A percentile compares a stretch with the other conserved stretches of the same genome.
Conservation (phyloP, 2,329 filamentous ascomycete species). For the Stromatinia cepivora region DNA sequence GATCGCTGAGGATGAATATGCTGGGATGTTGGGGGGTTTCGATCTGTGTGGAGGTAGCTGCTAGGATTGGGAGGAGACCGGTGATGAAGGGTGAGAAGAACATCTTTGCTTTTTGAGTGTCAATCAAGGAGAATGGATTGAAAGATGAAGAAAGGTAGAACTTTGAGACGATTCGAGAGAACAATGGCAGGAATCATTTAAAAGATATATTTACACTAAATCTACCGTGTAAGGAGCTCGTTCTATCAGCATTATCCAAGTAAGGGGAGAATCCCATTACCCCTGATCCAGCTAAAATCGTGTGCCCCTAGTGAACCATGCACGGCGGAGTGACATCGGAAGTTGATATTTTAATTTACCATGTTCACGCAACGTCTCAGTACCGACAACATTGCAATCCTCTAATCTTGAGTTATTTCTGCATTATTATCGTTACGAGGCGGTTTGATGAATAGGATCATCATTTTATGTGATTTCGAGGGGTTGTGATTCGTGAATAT, state of each 20-base stretch:
- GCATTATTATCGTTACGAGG: not conserved
- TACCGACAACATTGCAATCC: not conserved
- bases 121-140: not conserved
- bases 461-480: not conserved
- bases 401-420: not conserved
- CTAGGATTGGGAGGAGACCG: constrained; percentile 15
- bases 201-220: not conserved
- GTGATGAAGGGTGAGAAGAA: constrained; percentile 22
- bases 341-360: constrained; percentile 20
- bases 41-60: constrained; percentile 19
- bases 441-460: not conserved
- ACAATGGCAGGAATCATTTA: not conserved
- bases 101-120: constrained; percentile 1
- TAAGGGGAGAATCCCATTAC: not conserved
- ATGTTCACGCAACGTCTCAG: not conserved
- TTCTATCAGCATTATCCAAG: not conserved
- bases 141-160: not conserved
- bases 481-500: constrained; percentile 3
- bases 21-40: not conserved
- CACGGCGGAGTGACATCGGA: not conserved
- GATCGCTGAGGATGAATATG: constrained; percentile 19
- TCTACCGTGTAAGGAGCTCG: not conserved
- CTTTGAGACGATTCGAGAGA: not conserved
- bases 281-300: constrained; percentile 15
- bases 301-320: not conserved